Evolutionary conservation across 2,329 filamentous ascomycete species (phyloP).

Genomic region (Fusarium bulbicola): DNA sequence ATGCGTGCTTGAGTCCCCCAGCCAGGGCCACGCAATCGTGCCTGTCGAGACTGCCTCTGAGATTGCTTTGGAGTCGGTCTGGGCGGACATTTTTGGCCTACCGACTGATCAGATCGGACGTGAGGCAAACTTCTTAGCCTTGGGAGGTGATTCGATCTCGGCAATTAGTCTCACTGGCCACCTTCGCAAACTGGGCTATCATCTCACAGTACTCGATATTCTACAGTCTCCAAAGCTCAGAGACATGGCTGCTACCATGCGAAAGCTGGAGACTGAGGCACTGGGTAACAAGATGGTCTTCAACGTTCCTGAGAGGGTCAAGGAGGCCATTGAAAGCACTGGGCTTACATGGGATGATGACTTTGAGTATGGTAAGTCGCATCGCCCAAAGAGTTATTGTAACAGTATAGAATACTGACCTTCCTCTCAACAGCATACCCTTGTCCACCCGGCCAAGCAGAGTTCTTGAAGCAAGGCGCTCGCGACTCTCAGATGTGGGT

Average conservation of each 20-base stretch:
- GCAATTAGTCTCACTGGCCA: not conserved
- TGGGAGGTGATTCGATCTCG: not conserved
- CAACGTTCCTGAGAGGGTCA: accelerated
- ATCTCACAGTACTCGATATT: not conserved
- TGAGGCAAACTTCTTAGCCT: not conserved
- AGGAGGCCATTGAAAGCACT: not conserved
- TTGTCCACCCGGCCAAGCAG: not conserved
- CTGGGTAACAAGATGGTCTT: not conserved
- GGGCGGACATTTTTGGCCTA: not conserved
- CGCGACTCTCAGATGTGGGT: not conserved
- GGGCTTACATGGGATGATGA: not conserved
- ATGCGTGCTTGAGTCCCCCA: not conserved
- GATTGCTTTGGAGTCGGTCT: not conserved
- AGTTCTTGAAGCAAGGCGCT: not conserved
- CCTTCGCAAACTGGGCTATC: not conserved
- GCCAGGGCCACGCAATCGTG: not conserved
- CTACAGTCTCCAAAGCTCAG: not conserved
- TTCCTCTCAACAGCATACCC: not conserved
- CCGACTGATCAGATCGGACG: not conserved
- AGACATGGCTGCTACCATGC: not conserved
- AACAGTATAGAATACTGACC: accelerated
- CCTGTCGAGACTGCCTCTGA: not conserved
- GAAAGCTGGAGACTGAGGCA: not conserved
- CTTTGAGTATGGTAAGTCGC: not conserved
- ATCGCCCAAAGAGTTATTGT: accelerated